Conservation (phyloP, 75 land plant species). For the Picea glauca region DNA sequence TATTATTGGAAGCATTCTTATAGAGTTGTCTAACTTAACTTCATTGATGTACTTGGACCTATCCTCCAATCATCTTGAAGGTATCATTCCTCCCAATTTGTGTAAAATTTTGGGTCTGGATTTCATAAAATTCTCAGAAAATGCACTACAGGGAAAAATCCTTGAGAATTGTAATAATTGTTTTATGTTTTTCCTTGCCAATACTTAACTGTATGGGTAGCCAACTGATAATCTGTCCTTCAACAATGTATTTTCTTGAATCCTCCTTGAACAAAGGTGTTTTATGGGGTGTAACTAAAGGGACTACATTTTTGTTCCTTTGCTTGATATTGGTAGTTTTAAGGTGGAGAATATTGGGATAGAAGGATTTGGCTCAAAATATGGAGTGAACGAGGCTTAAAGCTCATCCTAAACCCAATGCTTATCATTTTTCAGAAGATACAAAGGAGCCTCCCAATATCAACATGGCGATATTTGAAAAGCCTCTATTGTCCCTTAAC, state of each 20-base stretch:
- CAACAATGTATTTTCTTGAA: not conserved
- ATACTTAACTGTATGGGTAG: constrained; percentile 4
- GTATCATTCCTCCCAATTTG: constrained; percentile 34
- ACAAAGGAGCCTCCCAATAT: constrained; percentile 67
- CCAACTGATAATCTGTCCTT: not conserved
- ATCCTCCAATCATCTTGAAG: constrained; percentile 36
- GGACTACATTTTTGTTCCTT: constrained; percentile 8
- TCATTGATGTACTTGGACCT: constrained; percentile 31
- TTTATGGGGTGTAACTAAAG: constrained; percentile 19
- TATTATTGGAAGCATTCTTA: too few species aligned
- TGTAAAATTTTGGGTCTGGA: constrained; percentile 37
- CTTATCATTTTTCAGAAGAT: constrained; percentile 27
- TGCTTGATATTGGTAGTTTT: constrained; percentile 17
- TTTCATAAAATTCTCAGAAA: constrained; percentile 50
- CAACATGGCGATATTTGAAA: constrained; percentile 62
- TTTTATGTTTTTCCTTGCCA: not conserved
- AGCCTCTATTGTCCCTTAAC: constrained; percentile 39
- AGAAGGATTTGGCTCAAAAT: constrained; percentile 5
- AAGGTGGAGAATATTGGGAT: constrained; percentile 20
- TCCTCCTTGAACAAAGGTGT: constrained; percentile 14
- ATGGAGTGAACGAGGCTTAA: constrained; percentile 19
- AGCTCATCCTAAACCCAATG: constrained; percentile 17
- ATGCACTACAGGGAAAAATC: constrained; percentile 31
- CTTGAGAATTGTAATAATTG: constrained; percentile 9
- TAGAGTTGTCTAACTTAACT: too few species aligned